phyloP scores from a whole-genome alignment of 192 early-diverging fungal species.

The Linnemannia hyalina region DNA sequence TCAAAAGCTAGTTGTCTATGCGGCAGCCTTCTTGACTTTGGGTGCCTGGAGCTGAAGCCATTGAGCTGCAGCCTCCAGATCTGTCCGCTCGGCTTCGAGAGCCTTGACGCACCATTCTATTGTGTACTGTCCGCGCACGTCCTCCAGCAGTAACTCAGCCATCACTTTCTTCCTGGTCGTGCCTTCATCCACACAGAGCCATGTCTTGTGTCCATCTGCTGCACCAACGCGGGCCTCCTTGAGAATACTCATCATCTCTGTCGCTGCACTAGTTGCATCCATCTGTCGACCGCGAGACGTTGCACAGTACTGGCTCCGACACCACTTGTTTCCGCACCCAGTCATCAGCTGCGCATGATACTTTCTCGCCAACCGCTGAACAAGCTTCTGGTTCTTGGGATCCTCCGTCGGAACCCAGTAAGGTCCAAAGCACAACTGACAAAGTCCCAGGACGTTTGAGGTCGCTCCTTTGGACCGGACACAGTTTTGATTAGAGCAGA shows the following conservation, averaged over 20 bases:
- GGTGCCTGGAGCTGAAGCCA: constrained; percentile 79
- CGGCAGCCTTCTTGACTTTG: constrained; percentile 11
- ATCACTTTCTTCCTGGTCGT: constrained; percentile 63
- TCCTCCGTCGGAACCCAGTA: constrained; percentile 86
- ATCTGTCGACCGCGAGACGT: constrained; percentile 40
- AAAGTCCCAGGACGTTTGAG: constrained; percentile 74
- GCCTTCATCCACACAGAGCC: constrained; percentile 76
- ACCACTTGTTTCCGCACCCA: constrained; percentile 80
- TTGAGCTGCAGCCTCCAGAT: constrained; percentile 60
- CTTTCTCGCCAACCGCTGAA: constrained; percentile 75
- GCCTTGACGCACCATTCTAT: constrained; percentile 81
- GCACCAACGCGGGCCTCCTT: constrained; percentile 53
- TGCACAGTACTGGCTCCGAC: constrained; percentile 65
- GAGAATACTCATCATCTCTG: constrained; percentile 63
- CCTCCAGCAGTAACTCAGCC: constrained; percentile 55
- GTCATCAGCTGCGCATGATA: constrained; percentile 83
- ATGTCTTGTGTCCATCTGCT: constrained; percentile 38
- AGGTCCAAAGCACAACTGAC: constrained; percentile 84
- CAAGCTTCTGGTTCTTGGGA: constrained; percentile 78
- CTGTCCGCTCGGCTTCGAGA: constrained; percentile 65
- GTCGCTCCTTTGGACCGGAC: constrained; percentile 54
- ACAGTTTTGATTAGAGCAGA: constrained; percentile 86
- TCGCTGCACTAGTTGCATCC: constrained; percentile 76
- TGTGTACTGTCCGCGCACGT: constrained; percentile 46
- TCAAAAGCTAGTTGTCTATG: neutral